Conservation (phyloP, 768 basidiomycete genomes). For the Lyophyllum semitale region DNA sequence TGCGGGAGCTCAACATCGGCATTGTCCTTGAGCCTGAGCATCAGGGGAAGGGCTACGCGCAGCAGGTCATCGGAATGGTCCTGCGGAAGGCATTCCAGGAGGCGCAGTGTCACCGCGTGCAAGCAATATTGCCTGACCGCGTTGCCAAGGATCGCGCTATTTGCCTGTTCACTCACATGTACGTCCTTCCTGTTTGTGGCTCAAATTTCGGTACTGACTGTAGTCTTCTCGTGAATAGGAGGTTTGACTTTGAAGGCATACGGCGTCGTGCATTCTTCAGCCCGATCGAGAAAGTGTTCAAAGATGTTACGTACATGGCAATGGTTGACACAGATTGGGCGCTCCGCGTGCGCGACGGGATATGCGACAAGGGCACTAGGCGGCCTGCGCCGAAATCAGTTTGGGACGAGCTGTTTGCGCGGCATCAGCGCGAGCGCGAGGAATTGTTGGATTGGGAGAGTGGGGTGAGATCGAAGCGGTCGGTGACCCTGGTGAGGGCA, state of each 20-base stretch:
- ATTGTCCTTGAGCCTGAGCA: constrained; percentile 42
- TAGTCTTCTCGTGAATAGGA: constrained; percentile 41
- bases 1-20: constrained; percentile 56
- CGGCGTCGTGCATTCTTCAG: constrained; percentile 56
- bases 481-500: background rate
- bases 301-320: constrained; percentile 60
- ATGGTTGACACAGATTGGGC: constrained; percentile 66
- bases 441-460: constrained; percentile 57
- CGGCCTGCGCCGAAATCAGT: constrained; percentile 38
- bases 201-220: background rate
- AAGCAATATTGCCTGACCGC: constrained; percentile 50
- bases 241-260: constrained; percentile 66
- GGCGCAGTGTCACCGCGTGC: constrained; percentile 49
- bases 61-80: constrained; percentile 44
- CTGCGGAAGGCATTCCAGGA: constrained; percentile 50
- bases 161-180: constrained; percentile 49
- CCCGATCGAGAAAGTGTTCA: constrained; percentile 47
- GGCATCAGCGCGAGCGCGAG: constrained; percentile 60
- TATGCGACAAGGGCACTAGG: constrained; percentile 11
- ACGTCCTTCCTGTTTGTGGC: constrained; percentile 6
- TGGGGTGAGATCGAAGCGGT: background rate
- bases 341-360: constrained; percentile 22
- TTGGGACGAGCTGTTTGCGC: constrained; percentile 65
- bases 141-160: constrained; percentile 43
- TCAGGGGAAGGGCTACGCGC: constrained; percentile 45